Conservation (phyloP, 768 basidiomycete genomes). For the Tulasnella sp. region DNA sequence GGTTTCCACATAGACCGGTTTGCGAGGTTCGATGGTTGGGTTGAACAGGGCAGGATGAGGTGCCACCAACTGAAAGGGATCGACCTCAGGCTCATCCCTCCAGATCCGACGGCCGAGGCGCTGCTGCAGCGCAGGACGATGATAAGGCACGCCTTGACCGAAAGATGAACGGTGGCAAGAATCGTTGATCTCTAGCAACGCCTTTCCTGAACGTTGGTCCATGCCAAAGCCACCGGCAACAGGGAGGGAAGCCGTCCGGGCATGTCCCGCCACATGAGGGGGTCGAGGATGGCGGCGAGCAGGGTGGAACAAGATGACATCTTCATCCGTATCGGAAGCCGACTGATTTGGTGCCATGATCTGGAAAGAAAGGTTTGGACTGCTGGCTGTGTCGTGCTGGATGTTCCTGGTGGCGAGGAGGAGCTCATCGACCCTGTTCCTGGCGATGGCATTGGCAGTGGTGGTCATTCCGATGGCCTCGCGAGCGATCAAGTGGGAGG, state of each 20-base stretch:
- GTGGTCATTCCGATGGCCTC: conserved; percentile 10
- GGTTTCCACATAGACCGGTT: background rate
- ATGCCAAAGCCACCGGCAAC: background rate
- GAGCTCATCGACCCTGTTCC: conserved; percentile 9
- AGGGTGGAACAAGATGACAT: conserved; percentile 1
- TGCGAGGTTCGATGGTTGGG: background rate
- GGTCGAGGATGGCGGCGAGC: background rate
- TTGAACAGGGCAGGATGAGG: background rate
- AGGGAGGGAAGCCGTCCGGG: background rate
- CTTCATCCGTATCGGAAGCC: background rate
- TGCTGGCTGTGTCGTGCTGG: background rate
- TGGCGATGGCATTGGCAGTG: background rate
- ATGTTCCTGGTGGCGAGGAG: background rate
- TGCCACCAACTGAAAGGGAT: background rate
- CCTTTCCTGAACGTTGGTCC: background rate
- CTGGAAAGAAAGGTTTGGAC: background rate
- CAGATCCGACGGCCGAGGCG: background rate
- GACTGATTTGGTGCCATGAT: background rate
- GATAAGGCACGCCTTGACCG: background rate
- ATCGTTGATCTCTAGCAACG: background rate
- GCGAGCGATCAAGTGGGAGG: background rate
- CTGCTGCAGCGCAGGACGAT: background rate
- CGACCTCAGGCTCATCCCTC: background rate
- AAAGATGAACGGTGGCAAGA: background rate
- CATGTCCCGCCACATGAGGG: background rate